These are phyloP conservation scores for Exobasidium rhododendri DNA, from an alignment of 1,284 basidiomycete genomes.

Conservation along the genomic window DNA sequence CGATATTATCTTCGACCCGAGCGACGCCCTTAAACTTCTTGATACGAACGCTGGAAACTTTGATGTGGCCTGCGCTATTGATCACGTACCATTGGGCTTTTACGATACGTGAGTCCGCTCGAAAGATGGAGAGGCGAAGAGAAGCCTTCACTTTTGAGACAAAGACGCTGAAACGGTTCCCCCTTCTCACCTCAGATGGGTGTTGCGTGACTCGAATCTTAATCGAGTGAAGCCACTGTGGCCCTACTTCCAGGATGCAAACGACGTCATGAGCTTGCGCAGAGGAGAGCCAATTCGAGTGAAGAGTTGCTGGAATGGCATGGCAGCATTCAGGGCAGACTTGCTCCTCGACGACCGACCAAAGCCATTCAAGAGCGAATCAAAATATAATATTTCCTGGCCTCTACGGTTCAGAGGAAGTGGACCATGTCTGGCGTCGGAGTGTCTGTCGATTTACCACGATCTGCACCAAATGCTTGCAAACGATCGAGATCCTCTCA, in stretches of 20 bases:
- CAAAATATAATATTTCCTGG: neutral
- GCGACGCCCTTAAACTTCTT: neutral
- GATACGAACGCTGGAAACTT: neutral
- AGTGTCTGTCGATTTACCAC: conserved; percentile 4
- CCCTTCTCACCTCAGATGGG: neutral
- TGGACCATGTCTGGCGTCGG: neutral
- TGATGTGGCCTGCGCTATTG: conserved; percentile 10
- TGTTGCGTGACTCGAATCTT: neutral
- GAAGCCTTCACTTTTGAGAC: too few species aligned
- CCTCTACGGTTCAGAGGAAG: conserved; percentile 1
- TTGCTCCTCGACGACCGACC: neutral
- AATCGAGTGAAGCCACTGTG: conserved; percentile 12
- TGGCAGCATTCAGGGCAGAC: conserved; percentile 5
- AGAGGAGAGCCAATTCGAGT: conserved; percentile 1
- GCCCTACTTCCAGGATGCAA: neutral
- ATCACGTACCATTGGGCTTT: neutral
- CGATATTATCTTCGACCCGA: conserved; percentile 1
- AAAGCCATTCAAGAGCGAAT: neutral
- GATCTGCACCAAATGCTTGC: conserved; percentile 6
- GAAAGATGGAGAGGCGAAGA: neutral
- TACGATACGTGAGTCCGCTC: conserved; percentile 8
- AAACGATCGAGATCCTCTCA: neutral
- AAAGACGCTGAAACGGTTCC: too few species aligned
- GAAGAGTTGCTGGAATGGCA: conserved; percentile 13
- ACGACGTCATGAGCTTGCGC: neutral